Base-by-base conservation (phyloP, 2,329 filamentous ascomycete genomes). In the Colletotrichum abscissum region DNA sequence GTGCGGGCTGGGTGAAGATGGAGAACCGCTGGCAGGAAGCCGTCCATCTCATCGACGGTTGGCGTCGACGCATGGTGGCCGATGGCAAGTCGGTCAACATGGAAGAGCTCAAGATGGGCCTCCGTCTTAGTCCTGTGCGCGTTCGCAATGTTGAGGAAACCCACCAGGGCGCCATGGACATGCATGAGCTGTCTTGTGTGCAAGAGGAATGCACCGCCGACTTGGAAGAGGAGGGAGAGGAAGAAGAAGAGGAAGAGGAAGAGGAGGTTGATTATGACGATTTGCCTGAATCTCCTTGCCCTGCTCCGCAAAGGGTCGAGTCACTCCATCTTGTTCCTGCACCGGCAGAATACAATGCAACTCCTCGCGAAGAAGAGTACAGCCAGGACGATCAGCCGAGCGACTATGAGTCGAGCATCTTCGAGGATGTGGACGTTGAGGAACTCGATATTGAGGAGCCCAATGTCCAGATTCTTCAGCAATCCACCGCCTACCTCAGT, bases 1-100 rank as follows among this genome's bases (percentile, higher is more conserved):
- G 94, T 67, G 90, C 93, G 68, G 95, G 95, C 19, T 97, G 96
- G 93, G 94, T 97, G 80, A 95, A 93, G 83, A 98, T 98, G 94
- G 95, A 98, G 82, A 89, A 86, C 26, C 90, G 95, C 64, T 98
- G 97, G 95, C 92, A 91, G 76, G 96, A 98, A 80, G 94, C 97
- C 1, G 92, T 98, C 14, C 89, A 91, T 46, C 91, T 99, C 84
- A 97, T 99, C 86, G 94, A 98, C 76, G 92, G 93, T 42, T 98
- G 97, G 96, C 92, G 95, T 74, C 93, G 91, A 80, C 90, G 94
- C 55, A 95, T 98, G 90, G 90, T 90, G 19, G 88, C 88, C 64
- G 92, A 89, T 75, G 93, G 92, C 5, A 89, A 91, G 73, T 90
- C 92, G 0, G 90, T 96, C 76, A 92, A 94, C 77, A 85, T 92